Evolutionary conservation across 176 grass and related monocot species (phyloP), one percentile per base, ranked within the genome.

Genomic region (Oryza coarctata): DNA sequence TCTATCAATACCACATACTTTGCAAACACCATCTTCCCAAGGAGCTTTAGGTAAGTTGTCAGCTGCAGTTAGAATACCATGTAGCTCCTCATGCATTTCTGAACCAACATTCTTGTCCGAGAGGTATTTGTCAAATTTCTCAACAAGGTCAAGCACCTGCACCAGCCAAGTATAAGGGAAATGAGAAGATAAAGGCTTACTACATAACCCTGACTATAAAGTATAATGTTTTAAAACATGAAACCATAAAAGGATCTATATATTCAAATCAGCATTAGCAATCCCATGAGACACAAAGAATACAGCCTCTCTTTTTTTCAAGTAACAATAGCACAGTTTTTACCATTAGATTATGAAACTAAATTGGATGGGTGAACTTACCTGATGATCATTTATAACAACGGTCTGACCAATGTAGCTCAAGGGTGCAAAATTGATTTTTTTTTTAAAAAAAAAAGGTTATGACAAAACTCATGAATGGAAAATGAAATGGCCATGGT

Each of bases 1-100:
- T 38, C 88, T 85, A 80, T 98, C 95, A 28, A 98, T 92, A 27
- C 95, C 95, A 82, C 95, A 98, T 36, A 98, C 93, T 91, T 98
- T 98, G 82, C 95, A 98, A 77, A 98, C 87, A 64, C 95, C 95
- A 49, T 95, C 92, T 82, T 98, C 95, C 95, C 95, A 98, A 68
- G 95, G 95, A 70, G 95, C 95, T 86, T 94, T 98, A 4, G 92
- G 90, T 47, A 94, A 76, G 45, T 89, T 88, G 63, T 81, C 89
- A 76, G 83, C 32, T 79, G 87, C 75, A 55, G 80, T 75, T 66
- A 98, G 81, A 78, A 83, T 82, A 87, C 91, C 85, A 86, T 86
- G 89, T 76, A 98, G 68, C 71, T 95, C 84, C 27, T 84, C 55
- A 7, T 74, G 79, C 29, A 81, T 83, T 81, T 87, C 83, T 62